Percentiles rank a stretch among this genome's conserved stretches.
Evolutionary conservation across 495 filamentous ascomycete species (phyloP).

Genomic region (Hypoxylon perforatum): DNA sequence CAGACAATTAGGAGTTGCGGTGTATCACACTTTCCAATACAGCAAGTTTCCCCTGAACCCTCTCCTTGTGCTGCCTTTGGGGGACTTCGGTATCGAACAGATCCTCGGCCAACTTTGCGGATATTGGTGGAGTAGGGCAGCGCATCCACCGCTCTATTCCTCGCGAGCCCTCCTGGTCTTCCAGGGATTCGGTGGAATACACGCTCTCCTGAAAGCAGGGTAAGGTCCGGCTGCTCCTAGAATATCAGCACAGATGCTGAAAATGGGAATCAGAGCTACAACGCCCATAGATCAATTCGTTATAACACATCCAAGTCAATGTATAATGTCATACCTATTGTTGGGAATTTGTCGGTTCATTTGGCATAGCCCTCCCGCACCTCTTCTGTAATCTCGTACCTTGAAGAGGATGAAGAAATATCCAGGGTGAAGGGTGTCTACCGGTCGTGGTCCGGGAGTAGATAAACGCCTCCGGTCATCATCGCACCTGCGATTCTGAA

Average conservation of each 20-base stretch:
- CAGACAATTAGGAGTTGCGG: background rate
- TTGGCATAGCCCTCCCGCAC: slow-evolving; percentile 20
- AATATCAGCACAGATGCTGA: slow-evolving; percentile 11
- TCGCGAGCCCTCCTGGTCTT: slow-evolving; percentile 32
- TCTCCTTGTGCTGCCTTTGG: background rate
- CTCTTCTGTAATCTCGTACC: background rate
- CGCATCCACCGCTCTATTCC: slow-evolving; percentile 38
- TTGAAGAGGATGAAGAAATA: slow-evolving; percentile 10
- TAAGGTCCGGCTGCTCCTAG: slow-evolving; percentile 15
- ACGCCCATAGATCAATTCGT: background rate
- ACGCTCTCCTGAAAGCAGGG: slow-evolving; percentile 35
- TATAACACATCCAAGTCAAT: background rate
- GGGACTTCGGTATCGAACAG: slow-evolving; percentile 5
- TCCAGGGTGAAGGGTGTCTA: background rate
- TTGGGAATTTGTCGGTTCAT: slow-evolving; percentile 27
- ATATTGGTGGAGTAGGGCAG: slow-evolving; percentile 34
- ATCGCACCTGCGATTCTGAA: slow-evolving; percentile 41
- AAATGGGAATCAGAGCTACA: background rate
- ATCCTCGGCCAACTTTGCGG: slow-evolving; percentile 12
- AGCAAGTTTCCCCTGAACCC: slow-evolving; percentile 21
- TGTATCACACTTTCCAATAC: slow-evolving; percentile 21
- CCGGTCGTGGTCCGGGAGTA: background rate
- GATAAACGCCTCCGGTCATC: slow-evolving; percentile 14
- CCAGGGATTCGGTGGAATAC: slow-evolving; percentile 28
- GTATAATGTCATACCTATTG: slow-evolving; percentile 28